A percentile compares a stretch with the other conserved stretches of the same genome.
phyloP scores from a whole-genome alignment of 768 basidiomycete species.

The Neoboletus subvelutipes region DNA sequence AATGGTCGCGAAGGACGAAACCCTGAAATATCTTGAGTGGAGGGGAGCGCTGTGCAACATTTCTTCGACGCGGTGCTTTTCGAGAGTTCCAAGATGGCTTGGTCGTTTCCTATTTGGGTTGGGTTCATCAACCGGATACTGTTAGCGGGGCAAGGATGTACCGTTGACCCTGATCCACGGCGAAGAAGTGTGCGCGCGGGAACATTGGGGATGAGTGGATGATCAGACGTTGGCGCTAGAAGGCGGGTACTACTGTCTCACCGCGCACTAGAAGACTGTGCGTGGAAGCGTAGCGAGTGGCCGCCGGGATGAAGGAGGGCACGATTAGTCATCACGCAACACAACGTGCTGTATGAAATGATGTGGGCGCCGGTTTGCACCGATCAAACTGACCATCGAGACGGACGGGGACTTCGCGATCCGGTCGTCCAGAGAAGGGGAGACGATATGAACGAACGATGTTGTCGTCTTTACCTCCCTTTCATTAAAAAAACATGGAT shows the following conservation, averaged over 20 bases:
- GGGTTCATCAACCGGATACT: conserved; percentile 4
- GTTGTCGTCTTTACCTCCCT: not conserved
- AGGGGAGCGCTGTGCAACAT: not conserved
- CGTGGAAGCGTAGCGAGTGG: conserved; percentile 26
- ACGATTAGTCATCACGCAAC: conserved; percentile 23
- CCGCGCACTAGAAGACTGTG: conserved; percentile 8
- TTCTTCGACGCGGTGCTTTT: conserved; percentile 35
- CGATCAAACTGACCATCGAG: not conserved
- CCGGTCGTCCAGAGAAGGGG: not conserved
- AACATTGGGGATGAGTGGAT: conserved; percentile 22
- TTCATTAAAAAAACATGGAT: conserved; percentile 6
- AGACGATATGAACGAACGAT: not conserved
- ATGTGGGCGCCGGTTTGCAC: conserved; percentile 7
- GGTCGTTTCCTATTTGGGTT: conserved; percentile 13
- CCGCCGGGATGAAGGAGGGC: conserved; percentile 20
- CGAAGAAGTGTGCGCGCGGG: conserved; percentile 26
- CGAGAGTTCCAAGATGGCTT: conserved; percentile 21
- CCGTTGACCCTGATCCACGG: conserved; percentile 33
- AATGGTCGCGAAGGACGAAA: conserved; percentile 13
- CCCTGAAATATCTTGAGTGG: conserved; percentile 30
- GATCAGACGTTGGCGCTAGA: conserved; percentile 5
- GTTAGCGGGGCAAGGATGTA: conserved; percentile 16
- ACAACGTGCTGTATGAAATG: conserved; percentile 15
- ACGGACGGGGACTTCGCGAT: not conserved
- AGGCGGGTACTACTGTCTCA: conserved; percentile 7